phyloP scores from a whole-genome alignment of 257 asterid species.

The Solanum neorickii region DNA sequence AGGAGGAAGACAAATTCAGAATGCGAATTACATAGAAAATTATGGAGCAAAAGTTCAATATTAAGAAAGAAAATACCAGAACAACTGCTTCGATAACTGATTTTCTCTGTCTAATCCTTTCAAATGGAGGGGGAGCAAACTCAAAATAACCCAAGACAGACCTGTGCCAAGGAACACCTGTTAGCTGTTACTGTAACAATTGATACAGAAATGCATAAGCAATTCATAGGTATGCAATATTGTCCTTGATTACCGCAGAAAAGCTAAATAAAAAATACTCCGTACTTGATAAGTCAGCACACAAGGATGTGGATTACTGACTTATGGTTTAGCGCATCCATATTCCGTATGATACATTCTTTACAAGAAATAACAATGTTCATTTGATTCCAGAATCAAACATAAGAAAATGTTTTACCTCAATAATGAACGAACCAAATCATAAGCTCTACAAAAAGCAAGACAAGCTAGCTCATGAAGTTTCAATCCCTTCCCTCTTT shows the following conservation, averaged over 20 bases:
- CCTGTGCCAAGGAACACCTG: conserved; percentile 32
- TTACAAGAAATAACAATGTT: background rate
- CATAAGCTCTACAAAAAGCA: conserved; percentile 69
- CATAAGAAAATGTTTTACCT: conserved; percentile 31
- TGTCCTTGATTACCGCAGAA: background rate
- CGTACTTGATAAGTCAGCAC: background rate
- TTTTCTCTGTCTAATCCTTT: conserved; percentile 40
- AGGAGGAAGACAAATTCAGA: background rate
- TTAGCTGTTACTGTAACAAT: background rate
- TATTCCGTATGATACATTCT: background rate
- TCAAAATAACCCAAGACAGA: conserved; percentile 49
- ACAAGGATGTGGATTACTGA: too few relatives aligned
- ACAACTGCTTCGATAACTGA: conserved; percentile 20
- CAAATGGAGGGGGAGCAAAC: conserved; percentile 80
- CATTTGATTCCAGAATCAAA: background rate
- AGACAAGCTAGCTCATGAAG: conserved; percentile 88
- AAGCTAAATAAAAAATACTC: background rate
- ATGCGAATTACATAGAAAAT: background rate
- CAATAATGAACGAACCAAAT: conserved; percentile 51
- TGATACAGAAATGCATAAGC: background rate
- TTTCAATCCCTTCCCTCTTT: conserved; percentile 44
- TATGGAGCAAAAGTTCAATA: background rate
- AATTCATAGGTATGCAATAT: background rate
- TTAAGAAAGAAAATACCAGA: conserved; percentile 26
- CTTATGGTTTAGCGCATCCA: background rate